Evolutionary conservation across 2,329 filamentous ascomycete species (phyloP), one percentile per base, ranked within the genome.

Genomic region (Phaeosphaeriaceae sp.): DNA sequence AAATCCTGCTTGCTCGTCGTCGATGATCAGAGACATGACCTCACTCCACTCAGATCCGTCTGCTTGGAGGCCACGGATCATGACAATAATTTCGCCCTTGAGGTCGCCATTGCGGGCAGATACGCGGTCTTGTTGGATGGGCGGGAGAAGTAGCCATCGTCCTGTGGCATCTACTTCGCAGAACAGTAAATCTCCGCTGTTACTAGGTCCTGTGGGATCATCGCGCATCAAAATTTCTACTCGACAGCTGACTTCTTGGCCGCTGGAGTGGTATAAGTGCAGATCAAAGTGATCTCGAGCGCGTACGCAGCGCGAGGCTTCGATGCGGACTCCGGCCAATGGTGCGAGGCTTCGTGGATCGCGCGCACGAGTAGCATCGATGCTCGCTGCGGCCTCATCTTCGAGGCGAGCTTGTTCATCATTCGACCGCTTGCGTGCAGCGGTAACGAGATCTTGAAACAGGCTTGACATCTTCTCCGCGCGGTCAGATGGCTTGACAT

Each of bases 211-310:
- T n/a, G 85, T 83, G 22, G 88, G 83, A 67, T 92, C 92, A 72
- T 98, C 94, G 71, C 95, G 88, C 63, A 94, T 86, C 15, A 98
- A 84, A 27, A 99, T 76, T 75, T 99, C 95, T 17, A 97, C 87
- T 67, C 91, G 91, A 73, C 95, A 97, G 68, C 92, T 92, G 46
- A 99, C 84, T 59, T 93, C 85, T 74, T 98, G 94, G 1, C 94
- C 93, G 70, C 87, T 97, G 1, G 94, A 96, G 76, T 99, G 95
- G 51, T 86, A 84, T 15, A 99, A 79, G 59, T 93, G 89, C 67
- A 99, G 83, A 56, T 91, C 90, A 75, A 99, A 99, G 66, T 90
- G 88, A 76, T 99, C 95, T 70, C 96, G 90, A 47, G 94, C 93
- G 63, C 88, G 89, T 44, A 99, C 96, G 70, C 93, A 92, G 54